Percentiles rank a stretch among this genome's conserved stretches.
Conservation (phyloP, 306 rosid species). For the Vigna unguiculata region DNA sequence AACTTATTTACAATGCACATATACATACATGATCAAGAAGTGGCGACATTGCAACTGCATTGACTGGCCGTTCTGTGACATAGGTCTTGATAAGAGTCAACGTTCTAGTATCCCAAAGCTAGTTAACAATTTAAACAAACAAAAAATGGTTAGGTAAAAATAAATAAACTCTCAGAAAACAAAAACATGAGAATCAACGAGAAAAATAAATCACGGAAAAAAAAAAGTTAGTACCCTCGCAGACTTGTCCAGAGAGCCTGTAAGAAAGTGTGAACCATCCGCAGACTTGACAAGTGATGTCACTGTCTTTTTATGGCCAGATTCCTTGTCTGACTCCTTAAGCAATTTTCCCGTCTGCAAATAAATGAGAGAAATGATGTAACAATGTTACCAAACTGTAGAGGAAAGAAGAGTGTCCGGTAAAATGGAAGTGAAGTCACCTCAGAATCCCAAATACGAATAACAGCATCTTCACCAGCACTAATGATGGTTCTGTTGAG, state of each 20-base stretch:
- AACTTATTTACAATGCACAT: background rate
- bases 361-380: background rate
- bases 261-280: conserved; percentile 81
- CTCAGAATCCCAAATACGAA: conserved; percentile 98
- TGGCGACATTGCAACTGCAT: conserved; percentile 97
- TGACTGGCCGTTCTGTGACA: conserved; percentile 87
- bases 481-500: conserved; percentile 80
- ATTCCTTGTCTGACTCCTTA: conserved; percentile 76
- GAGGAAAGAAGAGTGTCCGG: background rate
- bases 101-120: conserved; percentile 92
- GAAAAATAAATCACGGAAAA: background rate
- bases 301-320: conserved; percentile 77
- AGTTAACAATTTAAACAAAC: conserved; percentile 19
- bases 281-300: conserved; percentile 77
- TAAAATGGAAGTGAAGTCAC: background rate
- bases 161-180: background rate
- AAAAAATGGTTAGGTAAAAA: background rate
- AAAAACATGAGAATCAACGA: background rate
- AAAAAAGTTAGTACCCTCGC: conserved; percentile 63
- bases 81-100: conserved; percentile 91
- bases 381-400: background rate
- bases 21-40: conserved; percentile 88
- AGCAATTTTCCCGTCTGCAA: conserved; percentile 82
- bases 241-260: conserved; percentile 92
- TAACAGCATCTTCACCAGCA: conserved; percentile 84